A percentile compares a stretch with the other conserved stretches of the same genome.
These are phyloP conservation scores for Exophiala oligosperma DNA, from an alignment of 2,329 filamentous ascomycete genomes.

Conservation along the genomic window DNA sequence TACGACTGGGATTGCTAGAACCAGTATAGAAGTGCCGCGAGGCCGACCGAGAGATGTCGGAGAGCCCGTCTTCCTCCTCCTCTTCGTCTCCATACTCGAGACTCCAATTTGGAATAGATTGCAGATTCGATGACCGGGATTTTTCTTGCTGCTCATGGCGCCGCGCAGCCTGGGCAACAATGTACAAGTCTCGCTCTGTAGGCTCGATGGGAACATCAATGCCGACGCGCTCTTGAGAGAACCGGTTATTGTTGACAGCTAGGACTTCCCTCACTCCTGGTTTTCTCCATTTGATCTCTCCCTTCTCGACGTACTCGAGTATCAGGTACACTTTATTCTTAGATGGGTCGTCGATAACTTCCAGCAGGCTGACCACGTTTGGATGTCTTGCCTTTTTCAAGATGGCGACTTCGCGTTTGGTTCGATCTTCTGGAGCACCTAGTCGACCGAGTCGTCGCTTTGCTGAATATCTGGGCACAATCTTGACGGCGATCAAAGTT, in stretches of 20 bases:
- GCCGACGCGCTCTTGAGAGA: conserved; percentile 73
- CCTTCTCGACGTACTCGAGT: conserved; percentile 89
- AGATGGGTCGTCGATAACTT: conserved; percentile 96
- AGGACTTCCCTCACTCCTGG: conserved; percentile 83
- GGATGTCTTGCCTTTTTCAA: conserved; percentile 96
- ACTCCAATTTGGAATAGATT: conserved; percentile 73
- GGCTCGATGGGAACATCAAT: conserved; percentile 66
- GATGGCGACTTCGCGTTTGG: conserved; percentile 95
- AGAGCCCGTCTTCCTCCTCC: conserved; percentile 45
- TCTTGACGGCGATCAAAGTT: conserved; percentile 93
- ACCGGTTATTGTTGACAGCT: conserved; percentile 74
- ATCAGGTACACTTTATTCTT: conserved; percentile 98
- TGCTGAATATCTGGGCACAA: conserved; percentile 94
- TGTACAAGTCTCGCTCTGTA: conserved; percentile 45
- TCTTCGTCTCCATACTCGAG: conserved; percentile 72
- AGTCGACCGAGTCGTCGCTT: conserved; percentile 80
- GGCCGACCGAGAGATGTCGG: conserved; percentile 35
- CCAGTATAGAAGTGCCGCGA: conserved; percentile 25
- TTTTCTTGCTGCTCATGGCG: conserved; percentile 61
- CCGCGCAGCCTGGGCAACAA: conserved; percentile 57
- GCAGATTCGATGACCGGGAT: conserved; percentile 53
- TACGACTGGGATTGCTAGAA: conserved; percentile 17
- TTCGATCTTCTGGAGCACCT: conserved; percentile 67
- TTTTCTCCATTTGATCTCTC: conserved; percentile 91
- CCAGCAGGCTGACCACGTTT: conserved; percentile 93